Evolutionary conservation across 257 asterid species (phyloP).

Genomic region (Schizonepeta tenuifolia): DNA sequence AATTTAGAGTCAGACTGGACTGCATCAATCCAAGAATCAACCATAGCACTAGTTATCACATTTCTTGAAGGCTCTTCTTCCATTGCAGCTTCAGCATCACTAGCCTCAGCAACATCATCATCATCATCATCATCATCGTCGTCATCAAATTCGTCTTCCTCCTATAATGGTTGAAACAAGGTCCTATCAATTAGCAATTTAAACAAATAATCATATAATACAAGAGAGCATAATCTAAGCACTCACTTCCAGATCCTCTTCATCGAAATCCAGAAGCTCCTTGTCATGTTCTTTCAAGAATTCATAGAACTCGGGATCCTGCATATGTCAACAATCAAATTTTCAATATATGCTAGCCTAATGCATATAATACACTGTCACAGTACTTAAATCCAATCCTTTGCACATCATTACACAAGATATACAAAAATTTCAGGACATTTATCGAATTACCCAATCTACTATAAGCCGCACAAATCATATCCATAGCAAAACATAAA

Average conservation of each 20-base stretch:
- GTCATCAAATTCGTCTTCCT: slow-evolving; percentile 43
- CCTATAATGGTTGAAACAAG: slow-evolving; percentile 44
- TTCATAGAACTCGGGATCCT: slow-evolving; percentile 93
- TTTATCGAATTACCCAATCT: too few species aligned
- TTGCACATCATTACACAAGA: background rate
- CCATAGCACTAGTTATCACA: slow-evolving; percentile 77
- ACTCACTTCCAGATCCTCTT: slow-evolving; percentile 74
- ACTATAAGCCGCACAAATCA: slow-evolving; percentile 5
- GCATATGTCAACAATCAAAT: slow-evolving; percentile 37
- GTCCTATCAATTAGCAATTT: slow-evolving; percentile 23
- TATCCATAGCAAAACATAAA: background rate
- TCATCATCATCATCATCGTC: slow-evolving; percentile 47
- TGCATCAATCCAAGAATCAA: slow-evolving; percentile 77
- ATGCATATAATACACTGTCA: too few species aligned
- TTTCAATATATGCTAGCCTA: too few species aligned
- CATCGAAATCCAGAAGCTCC: slow-evolving; percentile 82
- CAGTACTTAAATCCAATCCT: background rate
- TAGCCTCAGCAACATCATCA: slow-evolving; percentile 36
- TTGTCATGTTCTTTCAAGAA: slow-evolving; percentile 82
- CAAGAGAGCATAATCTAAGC: slow-evolving; percentile 3
- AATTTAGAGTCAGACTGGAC: slow-evolving; percentile 60
- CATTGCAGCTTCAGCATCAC: slow-evolving; percentile 39
- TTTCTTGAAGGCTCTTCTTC: slow-evolving; percentile 52
- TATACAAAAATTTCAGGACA: background rate
- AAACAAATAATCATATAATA: slow-evolving; percentile 6